phyloP scores from a whole-genome alignment of 148 eudicot genomes.

The Vaccinium vitisidaea region DNA sequence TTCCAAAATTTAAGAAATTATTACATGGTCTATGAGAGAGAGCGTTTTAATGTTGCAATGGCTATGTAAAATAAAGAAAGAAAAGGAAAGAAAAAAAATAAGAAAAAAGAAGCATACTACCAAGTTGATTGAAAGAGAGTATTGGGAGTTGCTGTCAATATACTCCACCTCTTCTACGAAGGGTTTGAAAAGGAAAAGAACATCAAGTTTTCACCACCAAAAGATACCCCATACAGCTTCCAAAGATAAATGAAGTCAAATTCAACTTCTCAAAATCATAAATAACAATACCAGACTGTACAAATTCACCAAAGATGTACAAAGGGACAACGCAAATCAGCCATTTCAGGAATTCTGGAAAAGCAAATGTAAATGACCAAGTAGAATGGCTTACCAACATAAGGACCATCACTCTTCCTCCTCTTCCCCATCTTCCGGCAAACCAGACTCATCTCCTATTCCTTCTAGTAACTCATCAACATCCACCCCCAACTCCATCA shows the following conservation, averaged over 20 bases:
- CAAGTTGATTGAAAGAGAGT: background rate
- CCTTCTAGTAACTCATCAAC: slow-evolving; percentile 86
- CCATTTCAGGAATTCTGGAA: background rate
- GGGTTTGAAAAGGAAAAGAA: background rate
- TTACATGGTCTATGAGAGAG: background rate
- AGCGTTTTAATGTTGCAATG: background rate
- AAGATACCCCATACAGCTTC: background rate
- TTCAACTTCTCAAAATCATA: slow-evolving; percentile 8
- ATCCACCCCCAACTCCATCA: slow-evolving; percentile 79
- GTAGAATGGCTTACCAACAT: background rate
- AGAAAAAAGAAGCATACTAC: background rate
- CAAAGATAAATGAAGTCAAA: background rate
- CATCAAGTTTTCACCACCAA: background rate
- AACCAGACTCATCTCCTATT: slow-evolving; percentile 68
- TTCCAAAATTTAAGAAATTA: background rate
- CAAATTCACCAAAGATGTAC: slow-evolving; percentile 2
- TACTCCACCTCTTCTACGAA: background rate
- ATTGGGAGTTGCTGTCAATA: background rate
- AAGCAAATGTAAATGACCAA: background rate
- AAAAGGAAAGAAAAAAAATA: too few relatives aligned
- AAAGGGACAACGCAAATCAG: slow-evolving; percentile 1
- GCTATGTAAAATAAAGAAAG: background rate
- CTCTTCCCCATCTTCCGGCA: slow-evolving; percentile 56
- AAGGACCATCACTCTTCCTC: slow-evolving; percentile 34
- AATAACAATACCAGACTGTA: slow-evolving; percentile 12